phyloP scores from a whole-genome alignment of 139 green algal genomes.

The Desmodesmus armatus region DNA sequence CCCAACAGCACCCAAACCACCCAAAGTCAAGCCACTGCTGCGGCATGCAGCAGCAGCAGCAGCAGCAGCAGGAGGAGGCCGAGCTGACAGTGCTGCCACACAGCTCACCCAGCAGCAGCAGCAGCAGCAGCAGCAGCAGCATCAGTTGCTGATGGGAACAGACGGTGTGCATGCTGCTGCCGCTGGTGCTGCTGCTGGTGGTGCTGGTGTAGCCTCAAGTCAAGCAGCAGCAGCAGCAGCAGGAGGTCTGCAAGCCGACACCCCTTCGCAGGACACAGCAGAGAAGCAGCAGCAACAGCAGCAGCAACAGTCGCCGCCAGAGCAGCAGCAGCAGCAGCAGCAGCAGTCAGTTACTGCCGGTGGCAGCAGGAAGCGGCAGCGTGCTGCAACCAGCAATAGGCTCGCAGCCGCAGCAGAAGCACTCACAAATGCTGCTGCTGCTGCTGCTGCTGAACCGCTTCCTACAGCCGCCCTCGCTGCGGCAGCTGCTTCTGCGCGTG shows the following conservation, averaged over 20 bases:
- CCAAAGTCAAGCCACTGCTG: neutral
- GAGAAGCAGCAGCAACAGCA: neutral
- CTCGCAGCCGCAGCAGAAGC: neutral
- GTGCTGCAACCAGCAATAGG: constrained; percentile 8
- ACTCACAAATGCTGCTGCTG: no score
- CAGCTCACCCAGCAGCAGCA: neutral
- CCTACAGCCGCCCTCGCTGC: no score
- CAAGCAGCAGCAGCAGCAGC: neutral
- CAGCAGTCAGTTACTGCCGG: neutral
- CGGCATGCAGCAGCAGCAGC: neutral
- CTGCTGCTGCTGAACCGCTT: no score
- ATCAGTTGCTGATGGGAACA: neutral
- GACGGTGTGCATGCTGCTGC: no score
- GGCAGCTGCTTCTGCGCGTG: neutral
- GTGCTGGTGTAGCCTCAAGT: no score
- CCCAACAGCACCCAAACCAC: constrained; percentile 7
- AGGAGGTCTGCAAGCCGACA: neutral
- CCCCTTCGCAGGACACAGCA: neutral
- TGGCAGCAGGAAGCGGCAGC: neutral
- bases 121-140: neutral
- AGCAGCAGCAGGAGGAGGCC: neutral
- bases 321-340: constrained; percentile 12
- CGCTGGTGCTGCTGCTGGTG: no score
- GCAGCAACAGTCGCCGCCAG: neutral
- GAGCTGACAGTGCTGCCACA: neutral